Evolutionary conservation across 768 basidiomycete species (phyloP), one percentile per base, ranked within the genome.

Genomic region (Mrakia blollopis): DNA sequence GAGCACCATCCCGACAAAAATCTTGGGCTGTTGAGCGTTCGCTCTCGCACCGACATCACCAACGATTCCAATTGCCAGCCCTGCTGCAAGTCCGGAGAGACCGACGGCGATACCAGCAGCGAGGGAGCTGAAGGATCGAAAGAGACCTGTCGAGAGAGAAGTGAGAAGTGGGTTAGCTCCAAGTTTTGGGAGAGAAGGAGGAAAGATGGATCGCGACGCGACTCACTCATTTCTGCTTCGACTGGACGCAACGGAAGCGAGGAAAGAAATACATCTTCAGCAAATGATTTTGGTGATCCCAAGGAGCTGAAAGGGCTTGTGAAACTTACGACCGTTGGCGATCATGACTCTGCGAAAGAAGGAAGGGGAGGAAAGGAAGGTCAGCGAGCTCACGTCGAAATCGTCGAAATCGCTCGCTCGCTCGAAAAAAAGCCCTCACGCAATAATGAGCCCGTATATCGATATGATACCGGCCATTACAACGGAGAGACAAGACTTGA

Each of bases 211-310:
- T n/a, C 5, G 35, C 1, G 28, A 63, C 61, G 61, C 1, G 61
- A 63, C 61, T 23, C 61, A 63, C 61, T 63, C 61, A 63, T 63
- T 30, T 63, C 30, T 13, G n/a, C 61, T 63, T 63, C 25, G 61
- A 63, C 61, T 63, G 30, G 8, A 25, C n/a, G 8, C 6, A 21
- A 16, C 4, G n/a, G n/a, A 30, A n/a, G n/a, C 16, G 30, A 57
- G 7, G 54, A 28, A 57, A 23, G 5, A 16, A 5, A 7, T 4
- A 28, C 18, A 28, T 57, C 6, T 23, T 21, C 54, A 57, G n/a
- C n/a, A n/a, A n/a, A n/a, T n/a, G n/a, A n/a, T n/a, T 16, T 21
- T 21, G 21, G 54, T 23, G 18, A 57, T 57, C 21, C n/a, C 7
- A 57, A 23, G 7, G 21, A 21, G 14, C n/a, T n/a, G 54, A 57